A percentile compares a stretch with the other conserved stretches of the same genome.
phyloP scores from a whole-genome alignment of 352 stramenopile genomes.

The Detonula confervacea region DNA sequence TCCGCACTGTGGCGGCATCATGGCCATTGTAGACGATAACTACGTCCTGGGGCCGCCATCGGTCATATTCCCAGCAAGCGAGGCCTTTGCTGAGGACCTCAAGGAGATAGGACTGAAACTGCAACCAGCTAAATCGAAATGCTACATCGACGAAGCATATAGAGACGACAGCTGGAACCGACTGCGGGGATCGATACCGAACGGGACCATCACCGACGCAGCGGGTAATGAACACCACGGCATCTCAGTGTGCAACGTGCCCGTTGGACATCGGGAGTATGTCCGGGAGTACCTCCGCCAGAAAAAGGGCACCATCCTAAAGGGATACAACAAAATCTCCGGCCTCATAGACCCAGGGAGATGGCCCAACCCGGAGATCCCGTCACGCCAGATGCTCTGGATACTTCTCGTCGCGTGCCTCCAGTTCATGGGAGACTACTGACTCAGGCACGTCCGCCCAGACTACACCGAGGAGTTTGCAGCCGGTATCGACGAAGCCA shows the following conservation, averaged over 20 bases:
- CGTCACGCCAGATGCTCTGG: background rate
- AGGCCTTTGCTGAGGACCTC: slow-evolving; percentile 2
- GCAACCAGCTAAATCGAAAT: slow-evolving; percentile 13
- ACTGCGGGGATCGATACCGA: background rate
- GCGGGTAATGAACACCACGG: too few species aligned
- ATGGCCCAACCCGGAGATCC: background rate
- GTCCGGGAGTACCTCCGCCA: background rate
- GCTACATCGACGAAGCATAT: slow-evolving; percentile 1
- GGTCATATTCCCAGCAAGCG: background rate
- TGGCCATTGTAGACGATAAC: slow-evolving; percentile 35
- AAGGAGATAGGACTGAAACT: background rate
- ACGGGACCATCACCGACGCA: too few species aligned
- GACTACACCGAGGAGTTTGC: background rate
- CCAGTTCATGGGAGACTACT: background rate
- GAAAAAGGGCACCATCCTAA: too few species aligned
- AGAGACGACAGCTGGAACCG: background rate
- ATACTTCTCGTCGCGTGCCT: background rate
- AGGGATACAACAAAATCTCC: background rate
- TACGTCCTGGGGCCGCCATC: background rate
- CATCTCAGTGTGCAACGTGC: background rate
- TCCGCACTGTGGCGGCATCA: slow-evolving; percentile 1
- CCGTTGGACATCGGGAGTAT: background rate
- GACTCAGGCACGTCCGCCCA: background rate
- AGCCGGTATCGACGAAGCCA: background rate
- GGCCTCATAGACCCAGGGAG: background rate